Evolutionary conservation across 257 asterid species (phyloP).

Genomic region (Anisodus tanguticus): DNA sequence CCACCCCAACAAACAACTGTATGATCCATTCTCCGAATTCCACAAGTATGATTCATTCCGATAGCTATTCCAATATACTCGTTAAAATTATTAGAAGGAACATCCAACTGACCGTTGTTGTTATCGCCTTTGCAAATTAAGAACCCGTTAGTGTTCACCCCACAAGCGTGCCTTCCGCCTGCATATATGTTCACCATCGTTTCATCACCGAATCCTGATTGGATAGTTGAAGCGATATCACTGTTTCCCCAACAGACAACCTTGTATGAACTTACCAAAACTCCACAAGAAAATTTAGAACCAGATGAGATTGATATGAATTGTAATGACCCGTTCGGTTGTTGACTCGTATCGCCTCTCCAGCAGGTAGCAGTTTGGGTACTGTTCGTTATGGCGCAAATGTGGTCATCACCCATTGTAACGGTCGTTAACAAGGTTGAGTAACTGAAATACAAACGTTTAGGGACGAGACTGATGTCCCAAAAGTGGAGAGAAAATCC

Average conservation of each 20-base stretch:
- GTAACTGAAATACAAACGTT: conserved; percentile 55
- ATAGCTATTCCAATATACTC: conserved; percentile 59
- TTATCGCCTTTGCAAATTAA: conserved; percentile 69
- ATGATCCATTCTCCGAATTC: conserved; percentile 51
- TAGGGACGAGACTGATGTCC: conserved; percentile 52
- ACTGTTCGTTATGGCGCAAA: conserved; percentile 57
- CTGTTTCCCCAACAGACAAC: conserved; percentile 73
- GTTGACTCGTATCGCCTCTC: conserved; percentile 42
- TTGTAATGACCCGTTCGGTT: conserved; percentile 31
- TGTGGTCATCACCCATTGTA: conserved; percentile 63
- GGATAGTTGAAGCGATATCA: conserved; percentile 41
- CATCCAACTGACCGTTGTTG: conserved; percentile 55
- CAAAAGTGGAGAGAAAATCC: conserved; percentile 74
- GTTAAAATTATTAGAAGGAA: conserved; percentile 44
- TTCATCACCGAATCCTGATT: conserved; percentile 47
- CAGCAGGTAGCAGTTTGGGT: conserved; percentile 55
- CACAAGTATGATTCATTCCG: conserved; percentile 72
- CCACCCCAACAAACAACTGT: conserved; percentile 89
- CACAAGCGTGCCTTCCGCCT: conserved; percentile 78
- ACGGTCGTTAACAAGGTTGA: conserved; percentile 48
- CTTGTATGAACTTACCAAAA: conserved; percentile 37
- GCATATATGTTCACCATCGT: conserved; percentile 60
- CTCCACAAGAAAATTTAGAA: conserved; percentile 68
- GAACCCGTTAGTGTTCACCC: conserved; percentile 50
- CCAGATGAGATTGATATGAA: conserved; percentile 67